Evolutionary conservation across 495 filamentous ascomycete species (phyloP).

Genomic region (Daldinia concentrica): DNA sequence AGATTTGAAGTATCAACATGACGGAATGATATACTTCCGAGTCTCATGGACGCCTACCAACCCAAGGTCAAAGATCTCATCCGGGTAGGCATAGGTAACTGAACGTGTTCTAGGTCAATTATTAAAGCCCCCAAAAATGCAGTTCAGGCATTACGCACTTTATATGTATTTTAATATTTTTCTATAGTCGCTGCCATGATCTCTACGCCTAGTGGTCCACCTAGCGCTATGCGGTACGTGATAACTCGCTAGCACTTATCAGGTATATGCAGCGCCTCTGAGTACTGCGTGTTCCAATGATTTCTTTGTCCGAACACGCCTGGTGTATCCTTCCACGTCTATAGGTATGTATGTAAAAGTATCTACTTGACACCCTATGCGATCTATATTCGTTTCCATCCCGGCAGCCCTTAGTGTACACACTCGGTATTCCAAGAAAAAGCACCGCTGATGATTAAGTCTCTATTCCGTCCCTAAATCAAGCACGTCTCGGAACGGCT

Average conservation of each 20-base stretch:
- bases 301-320: conserved; percentile 13
- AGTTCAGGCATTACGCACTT: not conserved
- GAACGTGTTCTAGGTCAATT: not conserved
- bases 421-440: conserved; percentile 20
- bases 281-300: conserved; percentile 2
- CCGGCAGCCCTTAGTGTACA: conserved; percentile 10
- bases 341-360: conserved; percentile 26
- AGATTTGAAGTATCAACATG: no score
- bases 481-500: not conserved
- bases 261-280: not conserved
- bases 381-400: conserved; percentile 4
- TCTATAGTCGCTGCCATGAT: not conserved
- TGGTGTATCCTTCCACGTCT: conserved; percentile 16
- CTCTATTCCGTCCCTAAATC: not conserved
- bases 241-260: not conserved
- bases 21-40: no score
- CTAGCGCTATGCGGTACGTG: not conserved
- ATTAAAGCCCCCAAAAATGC: not conserved
- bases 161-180: not conserved
- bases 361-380: not conserved
- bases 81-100: not conserved
- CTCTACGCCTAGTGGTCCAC: not conserved
- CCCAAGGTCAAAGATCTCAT: no score
- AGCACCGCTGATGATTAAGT: not conserved
- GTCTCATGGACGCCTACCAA: no score